Conservation (phyloP, 768 basidiomycete genomes). For the Hysterangium stoloniferum region DNA sequence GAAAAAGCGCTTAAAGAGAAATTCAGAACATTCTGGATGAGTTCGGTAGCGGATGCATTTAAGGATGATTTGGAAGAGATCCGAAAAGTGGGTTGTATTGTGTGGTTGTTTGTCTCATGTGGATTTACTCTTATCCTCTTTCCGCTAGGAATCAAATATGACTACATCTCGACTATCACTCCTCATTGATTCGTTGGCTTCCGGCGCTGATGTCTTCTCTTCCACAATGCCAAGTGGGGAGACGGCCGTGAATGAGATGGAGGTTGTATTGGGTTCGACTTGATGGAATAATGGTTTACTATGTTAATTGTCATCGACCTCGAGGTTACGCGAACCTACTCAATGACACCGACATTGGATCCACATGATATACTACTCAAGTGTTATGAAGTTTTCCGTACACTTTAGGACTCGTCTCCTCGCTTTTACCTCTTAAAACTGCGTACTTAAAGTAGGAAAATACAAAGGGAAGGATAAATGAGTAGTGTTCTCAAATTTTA, state of each 20-base stretch:
- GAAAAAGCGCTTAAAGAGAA: conserved; percentile 54
- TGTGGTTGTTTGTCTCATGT: background rate
- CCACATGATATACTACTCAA: too few relatives aligned
- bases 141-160: conserved; percentile 53
- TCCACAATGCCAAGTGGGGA: conserved; percentile 27
- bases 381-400: too few relatives aligned
- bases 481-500: too few relatives aligned
- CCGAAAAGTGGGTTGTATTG: conserved; percentile 75
- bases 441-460: too few relatives aligned
- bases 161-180: conserved; percentile 59
- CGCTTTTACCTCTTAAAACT: too few relatives aligned
- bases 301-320: too few relatives aligned
- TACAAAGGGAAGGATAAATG: too few relatives aligned
- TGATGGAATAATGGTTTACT: too few relatives aligned
- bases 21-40: conserved; percentile 86
- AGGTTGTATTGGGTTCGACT: conserved; percentile 53
- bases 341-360: too few relatives aligned
- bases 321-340: too few relatives aligned
- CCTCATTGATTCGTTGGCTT: conserved; percentile 75
- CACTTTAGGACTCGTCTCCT: too few relatives aligned
- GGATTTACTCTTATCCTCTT: background rate
- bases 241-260: conserved; percentile 55
- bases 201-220: conserved; percentile 67
- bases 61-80: conserved; percentile 78
- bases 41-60: conserved; percentile 73